A percentile compares a stretch with the other conserved stretches of the same genome.
phyloP scores from a whole-genome alignment of 1,139 yeast genomes.

The Saccharomycopsis crataegensis region DNA sequence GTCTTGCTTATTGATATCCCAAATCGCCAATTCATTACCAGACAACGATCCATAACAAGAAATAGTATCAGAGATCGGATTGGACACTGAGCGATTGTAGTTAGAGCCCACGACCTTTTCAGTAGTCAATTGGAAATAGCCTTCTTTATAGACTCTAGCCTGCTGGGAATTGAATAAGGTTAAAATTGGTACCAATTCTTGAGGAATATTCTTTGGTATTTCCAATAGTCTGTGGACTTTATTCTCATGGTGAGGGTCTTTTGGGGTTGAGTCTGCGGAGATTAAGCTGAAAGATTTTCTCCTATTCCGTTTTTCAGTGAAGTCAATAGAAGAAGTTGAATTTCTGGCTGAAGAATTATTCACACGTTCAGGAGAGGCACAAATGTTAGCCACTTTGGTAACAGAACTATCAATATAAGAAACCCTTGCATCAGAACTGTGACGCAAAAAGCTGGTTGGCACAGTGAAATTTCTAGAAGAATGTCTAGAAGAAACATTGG shows the following conservation, averaged over 20 bases:
- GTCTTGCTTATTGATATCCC: constrained; percentile 50
- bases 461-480: constrained; percentile 8
- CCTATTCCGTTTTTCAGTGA: not conserved
- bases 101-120: constrained; percentile 1
- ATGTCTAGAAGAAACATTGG: not conserved
- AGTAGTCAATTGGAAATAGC: constrained; percentile 28
- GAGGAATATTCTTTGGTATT: constrained; percentile 18
- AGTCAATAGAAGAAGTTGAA: not conserved
- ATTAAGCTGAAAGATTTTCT: constrained; percentile 11
- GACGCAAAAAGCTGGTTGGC: constrained; percentile 15
- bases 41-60: constrained; percentile 54
- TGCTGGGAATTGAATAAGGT: constrained; percentile 47
- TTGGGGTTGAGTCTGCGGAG: not conserved
- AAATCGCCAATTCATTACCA: constrained; percentile 74
- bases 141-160: constrained; percentile 42
- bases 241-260: not conserved
- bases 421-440: constrained; percentile 11
- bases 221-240: constrained; percentile 12
- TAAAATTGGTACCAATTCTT: constrained; percentile 45
- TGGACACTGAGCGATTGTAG: not conserved
- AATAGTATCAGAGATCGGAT: not conserved
- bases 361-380: not conserved
- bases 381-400: not conserved
- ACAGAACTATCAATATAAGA: constrained; percentile 15
- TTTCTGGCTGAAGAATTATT: not conserved